A percentile compares a stretch with the other conserved stretches of the same genome.
Conservation (phyloP, 208 protist species). For the Angomonas ambiguus region DNA sequence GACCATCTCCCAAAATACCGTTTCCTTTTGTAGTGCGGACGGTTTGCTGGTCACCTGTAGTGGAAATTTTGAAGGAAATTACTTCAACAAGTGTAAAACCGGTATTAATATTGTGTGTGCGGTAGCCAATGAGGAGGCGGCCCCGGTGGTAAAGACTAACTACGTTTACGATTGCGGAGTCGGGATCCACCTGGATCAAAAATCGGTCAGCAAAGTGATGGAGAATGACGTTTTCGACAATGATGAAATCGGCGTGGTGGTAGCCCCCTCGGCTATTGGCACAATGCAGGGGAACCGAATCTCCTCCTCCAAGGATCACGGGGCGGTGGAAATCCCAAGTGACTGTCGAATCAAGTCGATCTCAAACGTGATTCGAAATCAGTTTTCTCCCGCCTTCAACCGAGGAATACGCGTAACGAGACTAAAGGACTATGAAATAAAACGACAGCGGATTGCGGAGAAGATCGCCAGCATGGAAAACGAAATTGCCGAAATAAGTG, state of each 20-base stretch:
- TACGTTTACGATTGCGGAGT: conserved; percentile 60
- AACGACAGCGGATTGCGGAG: conserved; percentile 2
- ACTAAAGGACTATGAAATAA: conserved; percentile 40
- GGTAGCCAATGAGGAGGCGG: background rate
- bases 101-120: conserved; percentile 46
- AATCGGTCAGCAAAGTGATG: conserved; percentile 27
- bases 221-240: conserved; percentile 89
- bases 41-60: conserved; percentile 52
- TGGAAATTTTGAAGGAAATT: conserved; percentile 59
- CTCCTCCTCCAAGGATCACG: conserved; percentile 49
- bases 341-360: conserved; percentile 45
- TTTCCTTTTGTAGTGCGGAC: conserved; percentile 47
- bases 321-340: conserved; percentile 49
- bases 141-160: conserved; percentile 38
- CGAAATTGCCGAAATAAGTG: background rate
- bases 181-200: conserved; percentile 47
- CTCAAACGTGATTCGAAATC: conserved; percentile 75
- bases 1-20: conserved; percentile 41
- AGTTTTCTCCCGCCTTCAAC: conserved; percentile 84
- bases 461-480: background rate
- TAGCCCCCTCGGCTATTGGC: conserved; percentile 34
- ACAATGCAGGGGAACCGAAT: conserved; percentile 69
- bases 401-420: conserved; percentile 43
- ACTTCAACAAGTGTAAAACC: conserved; percentile 49
- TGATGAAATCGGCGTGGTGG: conserved; percentile 34